Conservation (phyloP, 2,329 filamentous ascomycete genomes). For the Apiospora koreana region DNA sequence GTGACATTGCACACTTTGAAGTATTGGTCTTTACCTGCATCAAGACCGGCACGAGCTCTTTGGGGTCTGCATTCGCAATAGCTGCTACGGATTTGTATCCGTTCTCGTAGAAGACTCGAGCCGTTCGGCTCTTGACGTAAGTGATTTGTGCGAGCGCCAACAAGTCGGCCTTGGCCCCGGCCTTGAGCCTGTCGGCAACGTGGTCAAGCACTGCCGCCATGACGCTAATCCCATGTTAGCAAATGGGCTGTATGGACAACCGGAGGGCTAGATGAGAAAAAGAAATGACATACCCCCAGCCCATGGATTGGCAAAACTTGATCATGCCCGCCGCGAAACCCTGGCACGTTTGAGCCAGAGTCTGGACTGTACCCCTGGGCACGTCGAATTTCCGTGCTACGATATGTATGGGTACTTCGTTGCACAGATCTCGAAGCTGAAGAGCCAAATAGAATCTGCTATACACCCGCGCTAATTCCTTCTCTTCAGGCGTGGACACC, state of each 20-base stretch:
- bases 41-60: conserved; percentile 70
- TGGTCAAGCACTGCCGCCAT: conserved; percentile 73
- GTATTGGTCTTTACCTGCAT: conserved; percentile 57
- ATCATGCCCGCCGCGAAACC: conserved; percentile 80
- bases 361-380: conserved; percentile 71
- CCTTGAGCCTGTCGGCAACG: conserved; percentile 72
- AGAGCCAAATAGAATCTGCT: conserved; percentile 74
- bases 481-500: conserved; percentile 62
- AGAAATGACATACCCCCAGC: conserved; percentile 57
- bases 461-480: conserved; percentile 64
- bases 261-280: conserved; percentile 1
- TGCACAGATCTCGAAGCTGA: conserved; percentile 77
- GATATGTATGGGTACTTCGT: conserved; percentile 70
- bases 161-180: conserved; percentile 70
- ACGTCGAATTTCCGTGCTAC: conserved; percentile 72
- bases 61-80: conserved; percentile 68
- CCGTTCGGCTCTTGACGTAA: conserved; percentile 76
- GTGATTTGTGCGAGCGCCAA: conserved; percentile 71
- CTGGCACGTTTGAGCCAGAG: conserved; percentile 71
- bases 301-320: conserved; percentile 78
- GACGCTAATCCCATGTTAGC: conserved; percentile 46
- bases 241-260: neutral
- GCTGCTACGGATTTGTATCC: conserved; percentile 69
- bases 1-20: conserved; percentile 8
- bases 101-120: conserved; percentile 73